Conservation (phyloP, 2,329 filamentous ascomycete genomes). For the Neophaeococcomyces mojaviensis region DNA sequence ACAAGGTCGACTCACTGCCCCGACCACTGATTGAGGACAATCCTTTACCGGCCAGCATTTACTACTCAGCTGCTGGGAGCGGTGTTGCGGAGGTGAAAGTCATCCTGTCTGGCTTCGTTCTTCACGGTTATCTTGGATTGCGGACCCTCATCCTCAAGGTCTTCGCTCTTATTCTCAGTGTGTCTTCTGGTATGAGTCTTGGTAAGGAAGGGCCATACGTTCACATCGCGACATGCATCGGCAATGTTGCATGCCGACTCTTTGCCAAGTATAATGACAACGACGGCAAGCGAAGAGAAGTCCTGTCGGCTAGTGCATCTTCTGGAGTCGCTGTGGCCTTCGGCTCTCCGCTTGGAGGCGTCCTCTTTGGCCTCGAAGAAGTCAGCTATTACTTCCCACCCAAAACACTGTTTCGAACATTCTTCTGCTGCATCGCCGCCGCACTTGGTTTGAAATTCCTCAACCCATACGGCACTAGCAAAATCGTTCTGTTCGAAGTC, state of each 20-base stretch:
- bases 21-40: conserved; percentile 30
- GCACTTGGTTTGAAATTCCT: conserved; percentile 88
- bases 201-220: conserved; percentile 96
- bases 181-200: conserved; percentile 84
- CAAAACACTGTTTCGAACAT: conserved; percentile 93
- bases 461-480: conserved; percentile 90
- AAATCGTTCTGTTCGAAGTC: conserved; percentile 95
- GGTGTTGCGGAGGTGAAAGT: conserved; percentile 96
- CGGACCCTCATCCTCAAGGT: conserved; percentile 84
- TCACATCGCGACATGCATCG: conserved; percentile 92
- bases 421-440: conserved; percentile 91
- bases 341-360: conserved; percentile 80
- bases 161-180: conserved; percentile 72
- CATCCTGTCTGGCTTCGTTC: conserved; percentile 92
- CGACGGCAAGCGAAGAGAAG: conserved; percentile 86
- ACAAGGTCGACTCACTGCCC: conserved; percentile 35
- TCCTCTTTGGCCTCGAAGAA: conserved; percentile 89
- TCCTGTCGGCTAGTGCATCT: conserved; percentile 85
- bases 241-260: conserved; percentile 90
- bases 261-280: conserved; percentile 91
- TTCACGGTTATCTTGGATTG: conserved; percentile 89
- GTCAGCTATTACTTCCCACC: conserved; percentile 96
- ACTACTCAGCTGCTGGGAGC: conserved; percentile 91
- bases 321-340: conserved; percentile 92
- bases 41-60: conserved; percentile 47